phyloP scores from a whole-genome alignment of 176 grass and related monocot species.

The Aegilops bicornis region DNA sequence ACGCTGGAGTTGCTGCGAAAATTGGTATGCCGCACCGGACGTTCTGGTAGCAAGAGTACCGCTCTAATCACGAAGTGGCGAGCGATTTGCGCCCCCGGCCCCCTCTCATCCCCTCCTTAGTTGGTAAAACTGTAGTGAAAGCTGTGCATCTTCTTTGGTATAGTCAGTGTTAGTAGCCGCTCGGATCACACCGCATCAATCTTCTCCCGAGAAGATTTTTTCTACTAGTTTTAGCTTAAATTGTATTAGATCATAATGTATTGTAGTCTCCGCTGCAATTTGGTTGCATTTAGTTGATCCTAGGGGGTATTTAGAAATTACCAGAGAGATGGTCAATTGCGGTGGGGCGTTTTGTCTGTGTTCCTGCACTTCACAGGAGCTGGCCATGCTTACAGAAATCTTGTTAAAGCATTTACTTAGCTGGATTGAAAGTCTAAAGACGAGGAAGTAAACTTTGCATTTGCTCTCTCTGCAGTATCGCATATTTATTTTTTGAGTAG shows the following conservation, averaged over 20 bases:
- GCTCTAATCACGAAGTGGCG: not conserved
- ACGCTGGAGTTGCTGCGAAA: conserved; percentile 66
- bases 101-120: not conserved
- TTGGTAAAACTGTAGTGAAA: not conserved
- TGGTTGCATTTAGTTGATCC: not conserved
- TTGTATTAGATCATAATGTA: not conserved
- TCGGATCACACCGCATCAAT: not conserved
- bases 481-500: not conserved
- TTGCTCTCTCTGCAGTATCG: not conserved
- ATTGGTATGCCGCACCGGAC: conserved; percentile 40
- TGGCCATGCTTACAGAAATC: not conserved
- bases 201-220: not conserved
- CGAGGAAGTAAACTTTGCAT: not conserved
- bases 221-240: not conserved
- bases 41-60: not conserved
- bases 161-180: not conserved
- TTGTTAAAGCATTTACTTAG: not conserved
- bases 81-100: not conserved
- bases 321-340: not conserved
- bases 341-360: not conserved
- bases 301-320: not conserved
- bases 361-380: not conserved
- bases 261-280: not conserved
- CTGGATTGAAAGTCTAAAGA: not conserved
- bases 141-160: not conserved